Percentiles rank a stretch among this genome's conserved stretches.
phyloP scores from a whole-genome alignment of 495 filamentous ascomycete genomes.

The Trichoderma reesei region DNA sequence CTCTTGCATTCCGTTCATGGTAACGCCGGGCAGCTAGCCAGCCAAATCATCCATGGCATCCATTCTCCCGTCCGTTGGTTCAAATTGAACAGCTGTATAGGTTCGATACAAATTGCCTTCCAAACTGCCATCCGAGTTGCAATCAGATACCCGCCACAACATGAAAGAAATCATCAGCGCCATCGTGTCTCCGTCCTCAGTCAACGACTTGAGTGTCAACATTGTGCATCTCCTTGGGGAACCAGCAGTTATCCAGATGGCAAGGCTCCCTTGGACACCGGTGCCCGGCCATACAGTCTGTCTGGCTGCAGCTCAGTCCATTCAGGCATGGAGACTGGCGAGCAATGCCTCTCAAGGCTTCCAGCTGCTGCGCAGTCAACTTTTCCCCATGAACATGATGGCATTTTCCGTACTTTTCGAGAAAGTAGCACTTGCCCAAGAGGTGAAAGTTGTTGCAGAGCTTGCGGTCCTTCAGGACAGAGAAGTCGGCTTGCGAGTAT shows the following conservation, averaged over 20 bases:
- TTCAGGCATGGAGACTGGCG: constrained; percentile 9
- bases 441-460: constrained; percentile 10
- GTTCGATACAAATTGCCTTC: background rate
- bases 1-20: background rate
- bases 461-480: constrained; percentile 1
- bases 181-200: background rate
- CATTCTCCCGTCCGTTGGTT: background rate
- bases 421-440: constrained; percentile 6
- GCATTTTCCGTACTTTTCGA: constrained; percentile 4
- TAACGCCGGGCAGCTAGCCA: background rate
- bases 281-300: constrained; percentile 6
- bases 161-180: background rate
- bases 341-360: constrained; percentile 7
- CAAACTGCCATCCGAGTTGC: background rate
- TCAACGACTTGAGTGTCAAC: constrained; percentile 7
- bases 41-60: background rate
- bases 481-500: background rate
- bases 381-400: constrained; percentile 9
- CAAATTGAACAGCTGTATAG: background rate
- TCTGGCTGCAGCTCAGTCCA: constrained; percentile 6
- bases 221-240: constrained; percentile 10
- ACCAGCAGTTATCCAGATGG: background rate
- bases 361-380: background rate
- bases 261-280: constrained; percentile 5
- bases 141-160: background rate